Evolutionary conservation across 257 asterid species (phyloP).

Genomic region (Apocynum venetum): DNA sequence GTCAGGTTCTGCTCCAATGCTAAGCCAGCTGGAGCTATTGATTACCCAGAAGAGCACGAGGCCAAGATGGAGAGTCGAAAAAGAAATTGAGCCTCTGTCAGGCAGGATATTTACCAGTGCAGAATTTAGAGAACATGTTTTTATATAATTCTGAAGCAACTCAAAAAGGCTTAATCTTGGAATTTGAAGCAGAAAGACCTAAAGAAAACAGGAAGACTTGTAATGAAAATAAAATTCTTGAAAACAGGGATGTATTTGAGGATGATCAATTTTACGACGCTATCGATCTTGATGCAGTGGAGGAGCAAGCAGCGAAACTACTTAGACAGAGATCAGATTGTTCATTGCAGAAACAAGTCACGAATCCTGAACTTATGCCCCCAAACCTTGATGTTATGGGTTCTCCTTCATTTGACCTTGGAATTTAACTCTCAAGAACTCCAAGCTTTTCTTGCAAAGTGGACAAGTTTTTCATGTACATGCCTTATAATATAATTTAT

Average conservation of each 20-base stretch:
- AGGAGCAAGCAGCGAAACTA: conserved; percentile 70
- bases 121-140: conserved; percentile 59
- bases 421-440: conserved; percentile 35
- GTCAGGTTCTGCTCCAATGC: conserved; percentile 21
- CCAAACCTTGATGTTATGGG: conserved; percentile 29
- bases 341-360: conserved; percentile 28
- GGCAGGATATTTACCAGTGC: conserved; percentile 45
- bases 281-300: conserved; percentile 87
- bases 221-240: conserved; percentile 43
- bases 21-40: conserved; percentile 5
- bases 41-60: conserved; percentile 21
- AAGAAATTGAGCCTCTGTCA: conserved; percentile 46
- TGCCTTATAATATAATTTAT: not conserved
- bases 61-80: conserved; percentile 43
- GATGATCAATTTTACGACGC: conserved; percentile 64
- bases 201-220: conserved; percentile 28
- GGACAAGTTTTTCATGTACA: not conserved
- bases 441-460: not conserved
- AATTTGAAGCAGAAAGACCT: conserved; percentile 20
- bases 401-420: conserved; percentile 86
- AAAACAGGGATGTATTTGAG: conserved; percentile 29
- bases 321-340: conserved; percentile 41
- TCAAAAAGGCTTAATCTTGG: conserved; percentile 27
- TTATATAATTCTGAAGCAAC: conserved; percentile 26
- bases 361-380: conserved; percentile 26